Conservation (phyloP, 2,329 filamentous ascomycete genomes). For the Colletotrichum tropicicola region DNA sequence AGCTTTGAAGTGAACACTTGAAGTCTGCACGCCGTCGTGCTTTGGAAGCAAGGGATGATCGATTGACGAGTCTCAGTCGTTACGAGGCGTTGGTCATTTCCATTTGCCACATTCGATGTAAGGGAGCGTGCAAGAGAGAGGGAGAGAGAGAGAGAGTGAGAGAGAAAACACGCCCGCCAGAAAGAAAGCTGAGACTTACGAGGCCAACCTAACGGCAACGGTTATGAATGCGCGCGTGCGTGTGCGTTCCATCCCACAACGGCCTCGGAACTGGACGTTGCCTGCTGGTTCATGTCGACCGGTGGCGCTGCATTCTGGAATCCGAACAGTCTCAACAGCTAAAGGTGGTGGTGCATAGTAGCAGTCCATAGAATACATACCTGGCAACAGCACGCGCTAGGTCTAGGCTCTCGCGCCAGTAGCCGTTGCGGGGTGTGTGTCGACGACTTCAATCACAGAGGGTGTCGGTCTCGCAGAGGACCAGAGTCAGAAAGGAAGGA, state of each 20-base stretch:
- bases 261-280: not conserved
- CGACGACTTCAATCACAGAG: too few relatives aligned
- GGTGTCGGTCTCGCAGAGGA: not conserved
- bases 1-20: not conserved
- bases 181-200: conserved; percentile 25
- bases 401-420: conserved; percentile 13
- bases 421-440: not conserved
- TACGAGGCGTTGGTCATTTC: too few relatives aligned
- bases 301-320: conserved; percentile 12
- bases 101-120: conserved; percentile 7
- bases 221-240: not conserved
- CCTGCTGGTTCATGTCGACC: not conserved
- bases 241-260: not conserved
- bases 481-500: not conserved
- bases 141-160: too few relatives aligned
- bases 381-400: not conserved
- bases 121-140: too few relatives aligned
- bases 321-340: not conserved
- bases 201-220: not conserved
- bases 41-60: conserved; percentile 2
- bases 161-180: conserved; percentile 25
- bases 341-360: not conserved
- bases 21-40: conserved; percentile 1
- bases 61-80: too few relatives aligned
- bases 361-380: not conserved